A percentile compares a stretch with the other conserved stretches of the same genome.
These are phyloP conservation scores for Phytophthora foliorum DNA, from an alignment of 352 stramenopile genomes.

Conservation along the genomic window DNA sequence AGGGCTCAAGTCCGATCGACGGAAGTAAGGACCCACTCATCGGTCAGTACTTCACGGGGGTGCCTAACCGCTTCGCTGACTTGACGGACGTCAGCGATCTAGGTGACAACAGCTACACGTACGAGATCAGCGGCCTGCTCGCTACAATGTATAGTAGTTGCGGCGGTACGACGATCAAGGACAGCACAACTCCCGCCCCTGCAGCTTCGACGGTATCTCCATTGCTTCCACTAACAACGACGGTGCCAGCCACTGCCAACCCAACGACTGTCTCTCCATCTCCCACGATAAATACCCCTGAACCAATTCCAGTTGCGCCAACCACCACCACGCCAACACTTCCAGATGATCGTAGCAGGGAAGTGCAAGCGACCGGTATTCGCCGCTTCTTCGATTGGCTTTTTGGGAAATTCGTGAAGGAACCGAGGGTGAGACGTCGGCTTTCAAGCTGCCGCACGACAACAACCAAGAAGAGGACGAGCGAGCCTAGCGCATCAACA, in stretches of 20 bases:
- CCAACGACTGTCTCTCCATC: not conserved
- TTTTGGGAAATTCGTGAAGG: not conserved
- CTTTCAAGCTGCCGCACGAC: constrained; percentile 20
- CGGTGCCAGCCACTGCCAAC: not conserved
- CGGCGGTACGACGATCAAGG: constrained; percentile 9
- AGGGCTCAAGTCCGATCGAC: constrained; percentile 39
- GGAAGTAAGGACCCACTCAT: constrained; percentile 46
- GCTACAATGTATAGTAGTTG: constrained; percentile 47
- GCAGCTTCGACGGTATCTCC: constrained; percentile 8
- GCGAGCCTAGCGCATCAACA: not conserved
- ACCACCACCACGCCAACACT: not conserved
- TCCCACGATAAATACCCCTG: not conserved
- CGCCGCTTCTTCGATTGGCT: constrained; percentile 30
- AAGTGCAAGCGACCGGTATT: constrained; percentile 1
- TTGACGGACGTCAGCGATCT: constrained; percentile 53
- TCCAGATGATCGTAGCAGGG: constrained; percentile 1
- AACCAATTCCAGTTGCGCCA: not conserved
- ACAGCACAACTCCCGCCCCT: not conserved
- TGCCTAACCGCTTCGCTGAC: constrained; percentile 47
- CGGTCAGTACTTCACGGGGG: constrained; percentile 45
- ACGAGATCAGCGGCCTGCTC: constrained; percentile 51
- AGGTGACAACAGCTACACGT: constrained; percentile 56
- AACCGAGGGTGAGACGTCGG: constrained; percentile 13
- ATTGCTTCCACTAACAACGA: not conserved
- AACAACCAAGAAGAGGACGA: constrained; percentile 7